These are phyloP conservation scores for Cryptococcus neoformans DNA, from an alignment of 1,284 basidiomycete species.

Conservation along the genomic window DNA sequence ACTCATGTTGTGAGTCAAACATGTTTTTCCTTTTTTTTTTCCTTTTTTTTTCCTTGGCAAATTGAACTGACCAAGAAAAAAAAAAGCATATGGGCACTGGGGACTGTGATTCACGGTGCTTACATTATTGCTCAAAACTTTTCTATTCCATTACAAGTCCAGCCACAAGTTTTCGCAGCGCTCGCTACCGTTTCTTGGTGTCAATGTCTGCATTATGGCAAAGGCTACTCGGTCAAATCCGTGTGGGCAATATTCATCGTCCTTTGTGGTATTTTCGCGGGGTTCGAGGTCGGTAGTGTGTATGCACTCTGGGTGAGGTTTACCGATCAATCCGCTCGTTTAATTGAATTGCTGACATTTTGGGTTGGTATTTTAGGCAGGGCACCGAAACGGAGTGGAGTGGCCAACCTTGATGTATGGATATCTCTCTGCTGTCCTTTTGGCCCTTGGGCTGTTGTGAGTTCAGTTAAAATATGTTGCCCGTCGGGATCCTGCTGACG, in stretches of 20 bases:
- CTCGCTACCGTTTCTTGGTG: constrained; percentile 63
- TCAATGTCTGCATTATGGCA: constrained; percentile 63
- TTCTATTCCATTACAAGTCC: constrained; percentile 65
- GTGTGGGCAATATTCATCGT: constrained; percentile 48
- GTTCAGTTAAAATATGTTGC: constrained; percentile 17
- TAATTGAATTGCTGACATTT: neutral
- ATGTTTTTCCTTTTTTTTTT: neutral
- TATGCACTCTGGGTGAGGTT: constrained; percentile 57
- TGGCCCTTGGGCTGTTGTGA: constrained; percentile 61
- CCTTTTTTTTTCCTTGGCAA: too few relatives aligned
- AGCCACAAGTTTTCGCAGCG: constrained; percentile 69
- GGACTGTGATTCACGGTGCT: constrained; percentile 63
- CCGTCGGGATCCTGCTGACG: neutral
- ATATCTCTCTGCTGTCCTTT: constrained; percentile 60
- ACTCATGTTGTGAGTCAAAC: constrained; percentile 58
- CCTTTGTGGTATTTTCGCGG: constrained; percentile 54
- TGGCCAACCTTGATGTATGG: constrained; percentile 62
- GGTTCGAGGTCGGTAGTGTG: constrained; percentile 61
- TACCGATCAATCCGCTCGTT: neutral
- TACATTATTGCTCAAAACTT: constrained; percentile 66
- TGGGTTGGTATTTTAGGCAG: constrained; percentile 32
- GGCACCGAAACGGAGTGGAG: constrained; percentile 53
- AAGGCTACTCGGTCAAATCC: constrained; percentile 40
- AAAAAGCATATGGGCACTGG: constrained; percentile 59
- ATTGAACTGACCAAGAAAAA: neutral